A percentile compares a stretch with the other conserved stretches of the same genome.
Conservation (phyloP, 2,329 filamentous ascomycete genomes). For the Neopestalotiopsis sp. region DNA sequence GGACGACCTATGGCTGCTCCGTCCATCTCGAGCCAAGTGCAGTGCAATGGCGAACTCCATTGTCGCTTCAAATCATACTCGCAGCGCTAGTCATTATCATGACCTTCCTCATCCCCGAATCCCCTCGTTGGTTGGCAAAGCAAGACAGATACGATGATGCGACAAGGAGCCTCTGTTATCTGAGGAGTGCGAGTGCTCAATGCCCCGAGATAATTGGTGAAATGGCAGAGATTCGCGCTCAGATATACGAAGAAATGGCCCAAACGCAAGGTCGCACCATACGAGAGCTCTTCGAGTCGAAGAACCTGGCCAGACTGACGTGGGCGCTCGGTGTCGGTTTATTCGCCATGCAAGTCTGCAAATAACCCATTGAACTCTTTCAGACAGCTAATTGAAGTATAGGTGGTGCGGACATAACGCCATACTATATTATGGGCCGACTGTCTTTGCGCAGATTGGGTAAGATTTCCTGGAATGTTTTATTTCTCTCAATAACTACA, state of each 20-base stretch:
- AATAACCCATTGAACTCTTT: not conserved
- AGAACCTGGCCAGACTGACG: slow-evolving; percentile 41
- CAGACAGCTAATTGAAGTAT: not conserved
- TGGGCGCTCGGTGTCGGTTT: slow-evolving; percentile 9
- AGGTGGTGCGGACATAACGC: slow-evolving; percentile 14
- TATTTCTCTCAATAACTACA: not conserved
- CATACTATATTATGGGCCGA: slow-evolving; percentile 14
- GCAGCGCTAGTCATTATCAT: slow-evolving; percentile 2
- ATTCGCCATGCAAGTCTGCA: slow-evolving; percentile 8
- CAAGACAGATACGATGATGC: slow-evolving; percentile 49
- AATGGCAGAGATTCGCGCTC: slow-evolving; percentile 55
- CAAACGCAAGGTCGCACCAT: slow-evolving; percentile 43
- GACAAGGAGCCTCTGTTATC: slow-evolving; percentile 51
- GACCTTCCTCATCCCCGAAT: slow-evolving; percentile 45
- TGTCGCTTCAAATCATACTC: slow-evolving; percentile 6
- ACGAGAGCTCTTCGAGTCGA: slow-evolving; percentile 6
- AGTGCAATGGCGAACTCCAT: slow-evolving; percentile 6
- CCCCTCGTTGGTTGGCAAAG: slow-evolving; percentile 51
- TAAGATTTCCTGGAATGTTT: not conserved
- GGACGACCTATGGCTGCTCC: slow-evolving; percentile 12
- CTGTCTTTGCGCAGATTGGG: slow-evolving; percentile 13
- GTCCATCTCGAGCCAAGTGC: not conserved
- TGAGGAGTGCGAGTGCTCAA: slow-evolving; percentile 48
- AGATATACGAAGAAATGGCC: slow-evolving; percentile 49
- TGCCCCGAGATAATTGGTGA: slow-evolving; percentile 41